Evolutionary conservation across 2,329 filamentous ascomycete genomes (phyloP).

Genomic region (Monascus ruber): DNA sequence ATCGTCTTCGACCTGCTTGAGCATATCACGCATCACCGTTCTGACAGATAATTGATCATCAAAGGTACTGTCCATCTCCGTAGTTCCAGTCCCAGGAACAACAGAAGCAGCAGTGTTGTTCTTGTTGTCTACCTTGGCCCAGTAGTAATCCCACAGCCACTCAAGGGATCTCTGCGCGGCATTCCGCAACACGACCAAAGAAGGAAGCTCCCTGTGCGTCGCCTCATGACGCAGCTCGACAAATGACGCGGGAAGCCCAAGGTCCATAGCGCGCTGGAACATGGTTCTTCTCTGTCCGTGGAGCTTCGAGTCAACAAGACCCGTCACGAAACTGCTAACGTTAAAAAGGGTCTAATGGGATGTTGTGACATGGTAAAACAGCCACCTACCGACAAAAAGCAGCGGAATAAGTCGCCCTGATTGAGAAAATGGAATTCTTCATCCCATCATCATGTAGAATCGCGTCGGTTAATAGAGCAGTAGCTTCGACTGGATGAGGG

Average conservation of each 20-base stretch:
- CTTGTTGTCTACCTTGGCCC: slow-evolving; percentile 44
- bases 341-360: slow-evolving; percentile 1
- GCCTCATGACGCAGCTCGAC: slow-evolving; percentile 84
- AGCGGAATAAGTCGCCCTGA: slow-evolving; percentile 34
- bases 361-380: background rate
- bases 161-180: slow-evolving; percentile 58
- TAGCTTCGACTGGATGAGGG: slow-evolving; percentile 36
- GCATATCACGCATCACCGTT: slow-evolving; percentile 7
- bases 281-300: slow-evolving; percentile 31
- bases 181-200: slow-evolving; percentile 58
- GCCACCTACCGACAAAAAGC: slow-evolving; percentile 33
- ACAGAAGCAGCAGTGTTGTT: slow-evolving; percentile 25
- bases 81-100: slow-evolving; percentile 3
- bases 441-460: slow-evolving; percentile 32
- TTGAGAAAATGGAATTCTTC: slow-evolving; percentile 33
- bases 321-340: slow-evolving; percentile 31
- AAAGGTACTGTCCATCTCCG: slow-evolving; percentile 1
- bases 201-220: slow-evolving; percentile 78
- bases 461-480: slow-evolving; percentile 35
- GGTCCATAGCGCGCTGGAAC: slow-evolving; percentile 32
- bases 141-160: slow-evolving; percentile 90
- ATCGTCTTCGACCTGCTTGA: slow-evolving; percentile 8
- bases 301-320: slow-evolving; percentile 33
- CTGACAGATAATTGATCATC: slow-evolving; percentile 8
- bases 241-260: slow-evolving; percentile 52